Evolutionary conservation across 805 yeast genomes (phyloP).

Genomic region (Monosporozyma servazzii): DNA sequence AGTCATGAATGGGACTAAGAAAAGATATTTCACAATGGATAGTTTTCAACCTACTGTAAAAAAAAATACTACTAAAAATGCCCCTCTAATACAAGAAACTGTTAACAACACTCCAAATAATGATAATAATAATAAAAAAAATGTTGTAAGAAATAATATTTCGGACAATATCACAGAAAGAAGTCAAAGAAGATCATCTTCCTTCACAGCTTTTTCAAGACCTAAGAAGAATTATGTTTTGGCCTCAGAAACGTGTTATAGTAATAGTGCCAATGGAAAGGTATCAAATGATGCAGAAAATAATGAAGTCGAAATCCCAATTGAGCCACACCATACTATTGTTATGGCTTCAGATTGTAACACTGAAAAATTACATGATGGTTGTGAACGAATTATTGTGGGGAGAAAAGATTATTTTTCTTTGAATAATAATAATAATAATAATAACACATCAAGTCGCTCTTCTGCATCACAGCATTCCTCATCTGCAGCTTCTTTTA

Average conservation of each 20-base stretch:
- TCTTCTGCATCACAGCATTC: not conserved
- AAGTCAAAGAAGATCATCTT: not conserved
- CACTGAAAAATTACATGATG: constrained; percentile 25
- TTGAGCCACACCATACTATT: constrained; percentile 17
- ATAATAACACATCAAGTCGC: not conserved
- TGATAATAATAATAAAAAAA: not conserved
- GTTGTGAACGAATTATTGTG: constrained; percentile 21
- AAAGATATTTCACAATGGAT: constrained; percentile 24
- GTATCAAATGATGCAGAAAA: constrained; percentile 5
- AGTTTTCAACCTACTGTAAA: constrained; percentile 14
- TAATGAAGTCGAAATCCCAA: constrained; percentile 4
- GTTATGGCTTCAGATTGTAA: constrained; percentile 21
- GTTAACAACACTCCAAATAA: constrained; percentile 7
- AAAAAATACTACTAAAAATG: not conserved
- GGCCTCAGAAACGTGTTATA: not conserved
- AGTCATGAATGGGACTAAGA: constrained; percentile 34
- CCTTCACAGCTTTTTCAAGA: not conserved
- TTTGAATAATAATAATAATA: not conserved
- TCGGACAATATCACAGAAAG: not conserved
- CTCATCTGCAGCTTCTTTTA: not conserved
- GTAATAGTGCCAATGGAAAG: constrained; percentile 1
- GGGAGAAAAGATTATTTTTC: constrained; percentile 14
- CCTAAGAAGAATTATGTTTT: not conserved
- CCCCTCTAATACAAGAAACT: not conserved
- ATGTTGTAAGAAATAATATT: not conserved